Base-by-base conservation (phyloP, 257 asterid genomes). In the Fraxinus anomala region DNA sequence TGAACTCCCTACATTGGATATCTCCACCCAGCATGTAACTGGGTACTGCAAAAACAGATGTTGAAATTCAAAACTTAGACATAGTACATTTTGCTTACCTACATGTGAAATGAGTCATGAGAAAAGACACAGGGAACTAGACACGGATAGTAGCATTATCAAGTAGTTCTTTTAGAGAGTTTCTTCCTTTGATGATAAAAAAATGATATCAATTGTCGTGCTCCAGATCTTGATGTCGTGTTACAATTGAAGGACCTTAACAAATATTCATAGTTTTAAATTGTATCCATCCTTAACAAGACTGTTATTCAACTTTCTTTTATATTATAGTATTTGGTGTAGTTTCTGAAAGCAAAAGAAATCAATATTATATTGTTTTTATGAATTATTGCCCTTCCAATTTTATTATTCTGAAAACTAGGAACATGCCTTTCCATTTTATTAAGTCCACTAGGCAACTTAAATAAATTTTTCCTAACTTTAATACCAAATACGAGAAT, bases 1-100 rank as follows among this genome's bases (percentile, higher is more conserved):
- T 51, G 68, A 83, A 92, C 65, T 93, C 97, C 85, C 89, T 83
- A 42, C 92, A 80, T 72, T 85, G 98, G 80, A 90, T 83, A 80
- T 89, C 92, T 81, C 89, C 94, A 40, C 86, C 89, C 80, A 89
- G 69, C 82, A 85, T 79, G 83, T 92, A 92, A 79, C 82, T 87
- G 76, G 96, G 73, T 49, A 83, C 99, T 96, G 89, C 84, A 87
- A 76, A 66, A 33, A 71, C 37, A 21, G 73, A 40, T 63, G 19
- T 63, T 6, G 17, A 47, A 74, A 42, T 47, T 3, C 34, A 21
- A 68, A 17, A 42, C 65, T 31, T 10, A 56, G 68, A 79, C 28
- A 65, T n/a, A 19, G n/a, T 42, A 33, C 28, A 40, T 75, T 51
- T 13, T 11, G 65, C 77, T 51, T 70, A 49, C 23, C 23, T 54